Conservation (phyloP, 164 flowering plant species). For the Echeveria elegans region DNA sequence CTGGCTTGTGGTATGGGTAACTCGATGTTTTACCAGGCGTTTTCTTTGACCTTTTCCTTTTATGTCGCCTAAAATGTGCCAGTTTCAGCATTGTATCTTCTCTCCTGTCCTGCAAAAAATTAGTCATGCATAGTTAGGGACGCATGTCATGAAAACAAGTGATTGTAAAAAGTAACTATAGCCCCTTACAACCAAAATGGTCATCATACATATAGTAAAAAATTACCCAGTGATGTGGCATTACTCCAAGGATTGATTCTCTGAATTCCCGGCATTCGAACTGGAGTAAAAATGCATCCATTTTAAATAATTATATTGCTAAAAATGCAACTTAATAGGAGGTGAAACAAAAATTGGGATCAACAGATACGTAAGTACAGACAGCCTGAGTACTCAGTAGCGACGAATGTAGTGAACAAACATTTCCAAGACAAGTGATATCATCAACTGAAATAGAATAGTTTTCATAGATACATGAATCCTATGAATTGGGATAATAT, state of each 20-base stretch:
- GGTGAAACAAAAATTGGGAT: background rate
- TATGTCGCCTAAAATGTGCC: conserved; percentile 77
- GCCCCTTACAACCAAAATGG: too few relatives aligned
- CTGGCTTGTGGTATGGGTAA: conserved; percentile 68
- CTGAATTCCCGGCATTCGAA: conserved; percentile 95
- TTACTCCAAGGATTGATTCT: conserved; percentile 90
- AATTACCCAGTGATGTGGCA: conserved; percentile 98
- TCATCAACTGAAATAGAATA: too few relatives aligned
- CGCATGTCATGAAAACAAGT: background rate
- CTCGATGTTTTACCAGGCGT: conserved; percentile 51
- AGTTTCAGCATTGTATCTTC: conserved; percentile 79
- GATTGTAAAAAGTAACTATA: too few relatives aligned
- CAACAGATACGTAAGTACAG: background rate
- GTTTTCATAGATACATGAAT: too few relatives aligned
- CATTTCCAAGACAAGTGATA: background rate
- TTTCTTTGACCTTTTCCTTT: conserved; percentile 74
- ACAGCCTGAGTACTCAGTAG: background rate
- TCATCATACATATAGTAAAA: too few relatives aligned
- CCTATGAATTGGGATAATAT: too few relatives aligned
- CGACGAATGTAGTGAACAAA: background rate
- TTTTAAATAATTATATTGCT: background rate
- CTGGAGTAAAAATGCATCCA: conserved; percentile 21
- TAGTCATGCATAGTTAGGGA: background rate
- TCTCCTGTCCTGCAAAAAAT: conserved; percentile 67
- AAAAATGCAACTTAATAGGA: background rate